Conservation (phyloP, 78 protist species). For the Planoprotostelium fungivorum region DNA sequence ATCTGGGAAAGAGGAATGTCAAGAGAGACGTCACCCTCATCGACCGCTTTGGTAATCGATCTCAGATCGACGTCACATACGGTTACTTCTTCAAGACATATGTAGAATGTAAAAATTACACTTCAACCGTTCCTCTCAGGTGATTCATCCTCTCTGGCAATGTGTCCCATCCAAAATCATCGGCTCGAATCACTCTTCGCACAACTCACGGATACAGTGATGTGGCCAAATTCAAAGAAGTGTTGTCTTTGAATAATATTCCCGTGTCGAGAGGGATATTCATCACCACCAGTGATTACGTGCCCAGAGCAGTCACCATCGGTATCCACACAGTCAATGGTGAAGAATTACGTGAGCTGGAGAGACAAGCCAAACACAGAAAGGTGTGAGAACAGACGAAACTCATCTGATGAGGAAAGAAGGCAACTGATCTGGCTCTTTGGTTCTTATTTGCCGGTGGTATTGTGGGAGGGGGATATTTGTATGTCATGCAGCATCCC, state of each 20-base stretch:
- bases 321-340: slow-evolving; percentile 38
- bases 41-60: slow-evolving; percentile 21
- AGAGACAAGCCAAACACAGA: background rate
- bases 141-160: background rate
- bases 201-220: background rate
- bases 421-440: background rate
- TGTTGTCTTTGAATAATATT: slow-evolving; percentile 16
- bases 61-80: slow-evolving; percentile 54
- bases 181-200: background rate
- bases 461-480: background rate
- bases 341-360: slow-evolving; percentile 11
- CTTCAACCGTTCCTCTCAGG: slow-evolving; percentile 25
- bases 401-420: background rate
- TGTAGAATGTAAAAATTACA: slow-evolving; percentile 48
- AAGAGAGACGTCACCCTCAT: slow-evolving; percentile 29
- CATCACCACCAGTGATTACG: slow-evolving; percentile 11
- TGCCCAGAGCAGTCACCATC: slow-evolving; percentile 28
- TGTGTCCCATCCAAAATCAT: background rate
- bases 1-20: slow-evolving; percentile 16
- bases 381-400: background rate
- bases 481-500: background rate
- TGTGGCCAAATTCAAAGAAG: slow-evolving; percentile 63
- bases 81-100: slow-evolving; percentile 31
- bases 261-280: slow-evolving; percentile 16
- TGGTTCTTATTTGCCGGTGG: background rate